A percentile compares a stretch with the other conserved stretches of the same genome.
These are phyloP conservation scores for Phialophora chinensis DNA, from an alignment of 2,329 filamentous ascomycete genomes.

Conservation along the genomic window DNA sequence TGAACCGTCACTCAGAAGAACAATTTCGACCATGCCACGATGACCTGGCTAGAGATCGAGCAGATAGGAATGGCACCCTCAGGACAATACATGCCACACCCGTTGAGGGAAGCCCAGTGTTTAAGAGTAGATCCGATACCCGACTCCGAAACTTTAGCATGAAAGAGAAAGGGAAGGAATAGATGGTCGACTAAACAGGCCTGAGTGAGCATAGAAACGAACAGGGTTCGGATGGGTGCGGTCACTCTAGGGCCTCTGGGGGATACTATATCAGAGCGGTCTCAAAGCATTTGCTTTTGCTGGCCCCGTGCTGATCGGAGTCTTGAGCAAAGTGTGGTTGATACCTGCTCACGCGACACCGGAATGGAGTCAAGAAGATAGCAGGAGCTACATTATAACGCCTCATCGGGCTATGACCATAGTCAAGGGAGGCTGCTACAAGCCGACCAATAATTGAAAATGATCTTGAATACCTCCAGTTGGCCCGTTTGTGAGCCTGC, in stretches of 20 bases:
- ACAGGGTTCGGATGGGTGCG: neutral
- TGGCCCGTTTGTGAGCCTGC: neutral
- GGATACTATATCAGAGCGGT: neutral
- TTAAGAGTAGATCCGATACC: neutral
- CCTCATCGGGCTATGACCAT: neutral
- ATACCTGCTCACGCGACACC: neutral
- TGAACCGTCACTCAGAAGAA: neutral
- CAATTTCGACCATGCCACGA: neutral
- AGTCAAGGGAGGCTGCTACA: neutral
- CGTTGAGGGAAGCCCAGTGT: neutral
- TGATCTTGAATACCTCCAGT: neutral
- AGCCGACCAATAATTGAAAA: neutral
- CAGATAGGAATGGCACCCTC: neutral
- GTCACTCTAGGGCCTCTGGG: neutral
- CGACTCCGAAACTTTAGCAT: neutral
- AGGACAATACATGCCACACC: neutral
- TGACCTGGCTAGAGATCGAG: neutral
- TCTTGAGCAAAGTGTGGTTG: neutral
- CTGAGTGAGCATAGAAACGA: neutral
- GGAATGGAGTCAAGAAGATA: neutral
- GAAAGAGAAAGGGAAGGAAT: neutral
- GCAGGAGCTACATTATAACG: neutral
- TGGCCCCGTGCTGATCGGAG: neutral
- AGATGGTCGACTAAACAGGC: neutral
- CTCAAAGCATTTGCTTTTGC: neutral